These are phyloP conservation scores for Globisporangium canariense DNA, from an alignment of 352 stramenopile genomes.

Conservation along the genomic window DNA sequence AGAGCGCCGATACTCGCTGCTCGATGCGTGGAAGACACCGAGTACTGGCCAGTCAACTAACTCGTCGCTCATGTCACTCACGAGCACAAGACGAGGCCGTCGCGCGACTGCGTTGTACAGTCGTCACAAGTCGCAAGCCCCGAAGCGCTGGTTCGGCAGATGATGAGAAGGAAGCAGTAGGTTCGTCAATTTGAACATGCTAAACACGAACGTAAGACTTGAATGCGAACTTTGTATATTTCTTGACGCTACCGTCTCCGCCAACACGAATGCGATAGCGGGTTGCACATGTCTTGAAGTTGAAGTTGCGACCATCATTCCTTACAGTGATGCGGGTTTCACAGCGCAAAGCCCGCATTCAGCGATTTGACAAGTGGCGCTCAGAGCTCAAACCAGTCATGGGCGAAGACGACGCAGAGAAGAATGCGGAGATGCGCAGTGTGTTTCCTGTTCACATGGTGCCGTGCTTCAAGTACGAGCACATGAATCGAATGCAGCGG, in stretches of 20 bases:
- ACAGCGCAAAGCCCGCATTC: slow-evolving; percentile 6
- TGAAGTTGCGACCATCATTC: slow-evolving; percentile 60
- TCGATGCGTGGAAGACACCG: slow-evolving; percentile 70
- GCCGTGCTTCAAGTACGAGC: slow-evolving; percentile 40
- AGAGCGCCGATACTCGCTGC: slow-evolving; percentile 62
- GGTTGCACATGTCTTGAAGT: background rate
- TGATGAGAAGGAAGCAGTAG: background rate
- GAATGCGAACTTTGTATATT: slow-evolving; percentile 5
- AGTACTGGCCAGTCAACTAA: slow-evolving; percentile 47
- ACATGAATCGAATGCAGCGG: slow-evolving; percentile 43
- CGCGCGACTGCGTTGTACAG: slow-evolving; percentile 61
- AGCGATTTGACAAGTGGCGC: slow-evolving; percentile 4
- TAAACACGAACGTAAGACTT: background rate
- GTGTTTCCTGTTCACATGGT: slow-evolving; percentile 35
- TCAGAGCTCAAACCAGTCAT: slow-evolving; percentile 7
- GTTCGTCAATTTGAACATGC: background rate
- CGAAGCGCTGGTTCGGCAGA: slow-evolving; percentile 37
- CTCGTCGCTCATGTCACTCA: slow-evolving; percentile 65
- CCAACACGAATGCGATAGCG: too few relatives aligned
- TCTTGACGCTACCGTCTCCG: too few relatives aligned
- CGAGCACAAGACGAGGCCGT: slow-evolving; percentile 61
- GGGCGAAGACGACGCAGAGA: background rate
- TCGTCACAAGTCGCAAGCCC: slow-evolving; percentile 55
- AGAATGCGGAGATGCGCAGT: slow-evolving; percentile 17
- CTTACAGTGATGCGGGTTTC: background rate